Conservation (phyloP, 2,329 filamentous ascomycete genomes). For the Cercospora sp. region DNA sequence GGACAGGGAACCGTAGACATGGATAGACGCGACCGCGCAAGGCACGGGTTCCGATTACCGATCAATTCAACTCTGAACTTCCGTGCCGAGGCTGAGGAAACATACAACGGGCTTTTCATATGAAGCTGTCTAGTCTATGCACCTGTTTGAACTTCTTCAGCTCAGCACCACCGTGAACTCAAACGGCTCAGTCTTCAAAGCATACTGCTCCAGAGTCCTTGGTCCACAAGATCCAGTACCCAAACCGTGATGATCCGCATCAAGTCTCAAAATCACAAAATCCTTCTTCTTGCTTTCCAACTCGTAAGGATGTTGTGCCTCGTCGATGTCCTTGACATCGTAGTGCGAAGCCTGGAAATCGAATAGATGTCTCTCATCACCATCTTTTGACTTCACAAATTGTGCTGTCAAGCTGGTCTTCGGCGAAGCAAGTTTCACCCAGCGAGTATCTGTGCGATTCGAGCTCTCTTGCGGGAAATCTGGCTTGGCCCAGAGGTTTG, state of each 20-base stretch:
- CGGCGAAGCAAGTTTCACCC: slow-evolving; percentile 43
- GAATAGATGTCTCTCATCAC: slow-evolving; percentile 22
- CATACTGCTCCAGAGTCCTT: slow-evolving; percentile 46
- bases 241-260: slow-evolving; percentile 45
- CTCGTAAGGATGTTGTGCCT: slow-evolving; percentile 64
- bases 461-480: slow-evolving; percentile 69
- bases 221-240: slow-evolving; percentile 62
- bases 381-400: slow-evolving; percentile 31
- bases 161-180: slow-evolving; percentile 36
- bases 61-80: background rate
- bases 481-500: slow-evolving; percentile 58
- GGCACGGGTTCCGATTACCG: background rate
- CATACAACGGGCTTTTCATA: background rate
- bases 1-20: background rate
- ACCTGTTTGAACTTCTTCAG: background rate
- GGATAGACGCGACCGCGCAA: background rate
- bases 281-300: slow-evolving; percentile 57
- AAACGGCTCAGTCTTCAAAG: slow-evolving; percentile 41
- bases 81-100: background rate
- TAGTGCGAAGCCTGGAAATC: slow-evolving; percentile 60
- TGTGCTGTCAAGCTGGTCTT: slow-evolving; percentile 30
- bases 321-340: slow-evolving; percentile 54
- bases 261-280: slow-evolving; percentile 58
- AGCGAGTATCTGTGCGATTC: slow-evolving; percentile 62
- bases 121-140: background rate